Evolutionary conservation across 169 alveolate species (phyloP).

Genomic region (Perkinsus chesapeaki): DNA sequence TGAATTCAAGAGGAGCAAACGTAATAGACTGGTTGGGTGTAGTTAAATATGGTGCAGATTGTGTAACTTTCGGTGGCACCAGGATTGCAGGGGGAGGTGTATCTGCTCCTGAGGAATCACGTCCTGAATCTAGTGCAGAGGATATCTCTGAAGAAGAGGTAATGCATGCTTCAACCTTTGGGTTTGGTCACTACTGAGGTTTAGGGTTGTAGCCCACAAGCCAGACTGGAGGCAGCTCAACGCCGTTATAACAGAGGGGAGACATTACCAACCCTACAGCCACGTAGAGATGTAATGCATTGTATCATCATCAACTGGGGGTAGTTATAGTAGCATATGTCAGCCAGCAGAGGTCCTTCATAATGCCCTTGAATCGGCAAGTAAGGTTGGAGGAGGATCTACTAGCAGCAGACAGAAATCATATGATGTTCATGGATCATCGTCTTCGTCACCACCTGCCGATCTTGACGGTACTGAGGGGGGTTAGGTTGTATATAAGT

Average conservation of each 20-base stretch:
- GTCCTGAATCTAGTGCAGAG: background rate
- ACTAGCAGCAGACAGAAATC: background rate
- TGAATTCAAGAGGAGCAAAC: background rate
- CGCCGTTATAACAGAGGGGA: background rate
- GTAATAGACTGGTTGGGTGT: background rate
- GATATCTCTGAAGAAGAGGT: background rate
- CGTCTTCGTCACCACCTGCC: too few relatives aligned
- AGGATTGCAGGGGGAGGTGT: background rate
- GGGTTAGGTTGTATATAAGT: too few relatives aligned
- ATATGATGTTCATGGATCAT: background rate
- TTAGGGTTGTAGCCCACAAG: background rate
- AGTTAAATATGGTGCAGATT: background rate
- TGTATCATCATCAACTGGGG: background rate
- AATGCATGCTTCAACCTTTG: background rate
- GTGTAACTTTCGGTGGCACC: background rate
- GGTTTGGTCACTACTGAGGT: background rate
- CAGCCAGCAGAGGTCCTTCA: background rate
- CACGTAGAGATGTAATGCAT: background rate
- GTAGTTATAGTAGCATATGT: background rate
- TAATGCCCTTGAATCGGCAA: background rate
- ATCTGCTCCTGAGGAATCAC: background rate
- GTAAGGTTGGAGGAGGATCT: background rate
- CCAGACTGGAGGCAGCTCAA: background rate
- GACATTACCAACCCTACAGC: background rate
- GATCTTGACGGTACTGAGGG: too few relatives aligned